Base-by-base conservation (phyloP, 83 land plant species). In the Diphasiastrum complanatum region DNA sequence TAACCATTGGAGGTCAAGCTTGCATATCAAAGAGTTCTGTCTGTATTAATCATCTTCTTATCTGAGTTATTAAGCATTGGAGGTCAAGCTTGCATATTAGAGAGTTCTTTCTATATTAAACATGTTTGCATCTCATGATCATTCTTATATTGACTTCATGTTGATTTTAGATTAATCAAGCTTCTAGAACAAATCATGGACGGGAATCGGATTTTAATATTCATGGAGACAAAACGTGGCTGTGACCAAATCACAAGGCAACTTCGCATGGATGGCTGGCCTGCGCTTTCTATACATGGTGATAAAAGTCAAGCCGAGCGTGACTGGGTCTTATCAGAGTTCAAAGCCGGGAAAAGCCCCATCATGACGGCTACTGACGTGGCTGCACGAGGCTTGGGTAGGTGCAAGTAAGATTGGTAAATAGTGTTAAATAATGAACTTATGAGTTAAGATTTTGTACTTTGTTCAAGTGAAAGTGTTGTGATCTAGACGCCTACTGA, bases 311-410 rank as follows among this genome's bases (percentile, higher is more conserved):
- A 92, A 63, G 95, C 95, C 3, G 98, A 92, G 61, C 77, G 98
- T 46, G 98, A 92, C 61, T 92, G 95, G 98, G 98, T 92, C 51
- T 82, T 92, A 56, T 85, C 98, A 26, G 95, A 92, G 70, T 92
- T 92, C 45, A 92, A 79, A 60, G 51, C 90, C 60, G 97, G 97
- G 30, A 91, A 85, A 67, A 92, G 98, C 45, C 98, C 98, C 5
- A 92, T 92, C 32, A 92, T 92, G 98, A 88, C 91, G 25, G 98
- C 98, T 26, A 92, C 98, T 36, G 98, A 92, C 76, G 98, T 92
- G 71, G 98, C 98, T 60, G 95, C 95, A 36, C 91, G 98, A 47
- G 98, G 98, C 51, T 76, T 92, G 76, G 98, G 96, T 92, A 79
- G 55, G 81, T 72, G 66, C 73, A 66, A 19, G 19, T 8, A 31